A percentile compares a stretch with the other conserved stretches of the same genome.
phyloP scores from a whole-genome alignment of 108 stramenopile genomes.

The Stephanodiscus triporus region DNA sequence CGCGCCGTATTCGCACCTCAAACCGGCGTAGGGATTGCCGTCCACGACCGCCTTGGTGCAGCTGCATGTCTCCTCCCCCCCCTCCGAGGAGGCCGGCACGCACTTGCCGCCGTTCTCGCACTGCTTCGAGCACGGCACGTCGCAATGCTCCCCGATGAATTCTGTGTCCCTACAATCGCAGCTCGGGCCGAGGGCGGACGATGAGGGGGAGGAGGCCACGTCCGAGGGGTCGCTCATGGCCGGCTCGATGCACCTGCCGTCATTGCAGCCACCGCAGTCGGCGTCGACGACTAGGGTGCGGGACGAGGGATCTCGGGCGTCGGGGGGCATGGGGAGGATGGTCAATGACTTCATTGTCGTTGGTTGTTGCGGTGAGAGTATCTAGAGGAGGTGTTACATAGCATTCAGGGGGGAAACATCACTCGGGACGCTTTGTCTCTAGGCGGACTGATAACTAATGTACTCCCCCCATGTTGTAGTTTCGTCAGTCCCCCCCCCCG shows the following conservation, averaged over 20 bases:
- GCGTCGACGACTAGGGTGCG: slow-evolving; percentile 33
- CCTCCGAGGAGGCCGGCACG: slow-evolving; percentile 14
- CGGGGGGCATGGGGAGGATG: background rate
- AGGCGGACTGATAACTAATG: no score
- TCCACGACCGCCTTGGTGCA: slow-evolving; percentile 48
- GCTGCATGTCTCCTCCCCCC: slow-evolving; percentile 25
- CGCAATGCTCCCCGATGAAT: slow-evolving; percentile 38
- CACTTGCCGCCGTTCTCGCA: slow-evolving; percentile 42
- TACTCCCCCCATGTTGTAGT: no score
- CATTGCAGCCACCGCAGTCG: slow-evolving; percentile 46
- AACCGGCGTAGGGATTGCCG: slow-evolving; percentile 51
- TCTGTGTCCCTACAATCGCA: slow-evolving; percentile 42
- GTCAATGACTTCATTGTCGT: background rate
- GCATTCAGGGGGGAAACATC: no score
- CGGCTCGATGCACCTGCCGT: slow-evolving; percentile 31
- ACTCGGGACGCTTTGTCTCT: no score
- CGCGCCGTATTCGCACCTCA: slow-evolving; percentile 51
- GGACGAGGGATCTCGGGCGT: background rate
- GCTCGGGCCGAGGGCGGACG: slow-evolving; percentile 32
- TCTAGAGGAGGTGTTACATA: no score
- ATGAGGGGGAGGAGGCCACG: background rate
- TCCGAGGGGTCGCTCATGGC: background rate
- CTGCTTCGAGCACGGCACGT: slow-evolving; percentile 25
- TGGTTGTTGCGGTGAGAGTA: no score
- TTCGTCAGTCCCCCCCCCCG: no score